Evolutionary conservation across 75 land plant genomes (phyloP), one percentile per base, ranked within the genome.

Genomic region (Selaginella moellendorffii): DNA sequence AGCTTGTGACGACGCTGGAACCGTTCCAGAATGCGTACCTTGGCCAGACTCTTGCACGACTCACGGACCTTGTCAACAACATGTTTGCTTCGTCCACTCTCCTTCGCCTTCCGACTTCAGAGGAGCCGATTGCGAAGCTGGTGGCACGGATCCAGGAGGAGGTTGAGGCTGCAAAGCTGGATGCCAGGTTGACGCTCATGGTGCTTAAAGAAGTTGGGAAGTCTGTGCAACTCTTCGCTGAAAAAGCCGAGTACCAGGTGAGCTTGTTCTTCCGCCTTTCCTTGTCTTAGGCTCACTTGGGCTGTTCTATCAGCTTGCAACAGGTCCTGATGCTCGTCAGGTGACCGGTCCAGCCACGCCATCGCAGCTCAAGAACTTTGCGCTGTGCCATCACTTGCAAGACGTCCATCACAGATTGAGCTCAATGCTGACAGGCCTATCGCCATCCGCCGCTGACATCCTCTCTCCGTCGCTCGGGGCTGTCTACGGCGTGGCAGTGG

Each of bases 171-270:
- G 96, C 83, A 28, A 84, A 88, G 54, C 51, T 79, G 26, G 83
- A 93, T 82, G 80, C 66, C 22, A 97, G 77, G 51, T 77, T 93
- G 61, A n/a, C n/a, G 9, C 83, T 93, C 63, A 78, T 89, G 66
- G 96, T 88, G 29, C 63, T 89, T 27, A 79, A 79, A 31, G 87
- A 81, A 73, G 81, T 88, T 74, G 76, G 87, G 46, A 93, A 89
- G 69, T 80, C 78, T 30, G 62, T 89, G 62, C 80, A 79, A 54
- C 74, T 89, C 10, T 67, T 93, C n/a, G 83, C 90, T 26, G 81
- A 93, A 71, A 82, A 84, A 70, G 83, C 86, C 74, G 98, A 93
- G 75, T 89, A 79, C 42, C 98, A 93, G 98, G 97, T 92, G 72
- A 24, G 1, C 17, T 56, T 25, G 8, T 56, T 56, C 5, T 8